Evolutionary conservation across 2,329 filamentous ascomycete species (phyloP), one percentile per base, ranked within the genome.

Genomic region (Phyllosticta citribraziliensis): DNA sequence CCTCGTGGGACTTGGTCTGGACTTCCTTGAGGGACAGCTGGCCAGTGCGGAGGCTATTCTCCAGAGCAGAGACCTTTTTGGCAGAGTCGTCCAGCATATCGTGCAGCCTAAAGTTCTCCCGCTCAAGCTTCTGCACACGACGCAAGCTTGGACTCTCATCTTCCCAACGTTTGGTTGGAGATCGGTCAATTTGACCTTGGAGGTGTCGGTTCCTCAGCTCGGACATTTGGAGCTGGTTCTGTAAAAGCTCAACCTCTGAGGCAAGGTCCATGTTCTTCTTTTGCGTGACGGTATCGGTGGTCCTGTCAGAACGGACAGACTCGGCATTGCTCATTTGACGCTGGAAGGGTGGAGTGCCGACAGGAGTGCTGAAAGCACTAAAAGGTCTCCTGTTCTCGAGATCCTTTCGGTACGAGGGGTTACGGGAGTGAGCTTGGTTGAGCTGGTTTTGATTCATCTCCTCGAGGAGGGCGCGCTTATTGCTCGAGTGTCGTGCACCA

Each of bases 181-280:
- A 86, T 55, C 88, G 84, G 50, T 93, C 88, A 52, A 97, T 78
- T 70, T 97, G 91, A 70, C 85, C 91, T 70, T 96, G 89, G 5
- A 97, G 83, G 69, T 97, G 92, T 35, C 89, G 86, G 74, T 96
- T 97, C 68, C 95, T 89, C 90, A 97, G 96, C 73, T 97, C 88
- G 4, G 88, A 87, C 72, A 97, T 84, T 70, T 97, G 93, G 57
- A 97, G 82, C 72, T 96, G 91, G 71, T 95, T 97, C 72, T 97
- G 93, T 25, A 96, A 81, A 73, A 96, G 87, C 72, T 97, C 93
- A 12, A 97, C 80, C 69, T 97, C 92, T 3, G 90, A 84, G 69
- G 92, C 94, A 63, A 96, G 79, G 70, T 97, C 93, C 86, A 95
- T 93, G 50, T 88, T 87, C 69, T 88, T 91, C 76, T 94, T 93